Percentiles rank a stretch among this genome's conserved stretches.
These are phyloP conservation scores for Sugiyamaella neomexicana DNA, from an alignment of 1,139 yeast species.

Conservation along the genomic window DNA sequence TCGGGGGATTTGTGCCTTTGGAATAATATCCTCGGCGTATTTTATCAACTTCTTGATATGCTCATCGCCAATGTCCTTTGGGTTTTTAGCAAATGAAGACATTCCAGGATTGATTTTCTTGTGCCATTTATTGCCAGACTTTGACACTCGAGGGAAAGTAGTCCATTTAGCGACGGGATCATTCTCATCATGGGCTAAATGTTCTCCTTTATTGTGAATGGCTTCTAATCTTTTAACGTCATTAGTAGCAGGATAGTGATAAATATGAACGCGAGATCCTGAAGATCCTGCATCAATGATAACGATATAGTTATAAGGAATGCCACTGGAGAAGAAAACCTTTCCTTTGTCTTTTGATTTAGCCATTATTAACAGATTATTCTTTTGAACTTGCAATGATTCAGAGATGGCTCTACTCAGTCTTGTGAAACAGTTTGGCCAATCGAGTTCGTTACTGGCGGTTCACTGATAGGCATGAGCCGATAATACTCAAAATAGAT, in stretches of 20 bases:
- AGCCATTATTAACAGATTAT: slow-evolving; percentile 4
- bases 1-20: slow-evolving; percentile 62
- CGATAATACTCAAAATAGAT: neutral
- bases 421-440: neutral
- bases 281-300: slow-evolving; percentile 82
- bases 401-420: neutral
- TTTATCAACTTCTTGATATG: slow-evolving; percentile 57
- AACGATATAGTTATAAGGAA: slow-evolving; percentile 46
- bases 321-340: slow-evolving; percentile 22
- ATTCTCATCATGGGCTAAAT: slow-evolving; percentile 6
- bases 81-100: slow-evolving; percentile 51
- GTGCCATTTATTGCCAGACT: slow-evolving; percentile 54
- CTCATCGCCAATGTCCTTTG: slow-evolving; percentile 56
- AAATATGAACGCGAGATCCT: slow-evolving; percentile 74
- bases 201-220: slow-evolving; percentile 23
- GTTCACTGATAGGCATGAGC: neutral
- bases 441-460: neutral
- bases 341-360: slow-evolving; percentile 21
- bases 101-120: slow-evolving; percentile 68
- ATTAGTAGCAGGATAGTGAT: slow-evolving; percentile 59
- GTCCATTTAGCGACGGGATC: slow-evolving; percentile 11
- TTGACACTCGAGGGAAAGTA: slow-evolving; percentile 47
- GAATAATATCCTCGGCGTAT: slow-evolving; percentile 58
- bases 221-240: slow-evolving; percentile 27
- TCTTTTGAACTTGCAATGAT: no score